Evolutionary conservation across 2,329 filamentous ascomycete species (phyloP), one percentile per base, ranked within the genome.

Genomic region (Pseudonectria buxi): DNA sequence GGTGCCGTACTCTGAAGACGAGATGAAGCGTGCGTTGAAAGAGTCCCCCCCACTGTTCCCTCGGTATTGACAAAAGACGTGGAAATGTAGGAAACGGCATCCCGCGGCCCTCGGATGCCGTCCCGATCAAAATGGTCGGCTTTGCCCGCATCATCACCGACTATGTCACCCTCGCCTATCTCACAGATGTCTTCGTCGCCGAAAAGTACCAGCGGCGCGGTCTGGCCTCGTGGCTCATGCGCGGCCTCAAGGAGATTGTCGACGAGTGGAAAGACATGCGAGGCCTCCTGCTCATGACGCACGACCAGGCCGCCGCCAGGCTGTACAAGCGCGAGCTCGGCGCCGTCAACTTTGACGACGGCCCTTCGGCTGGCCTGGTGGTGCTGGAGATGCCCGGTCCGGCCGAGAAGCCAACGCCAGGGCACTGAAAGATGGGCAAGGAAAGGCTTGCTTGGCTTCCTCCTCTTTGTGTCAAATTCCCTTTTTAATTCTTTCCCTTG

Each of bases 171-270:
- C 76, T 85, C 47, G 78, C 73, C 24, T 87, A 83, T 39, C 59
- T 68, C 35, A 81, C 81, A 16, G 82, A 86, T 50, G 76, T 85
- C 14, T 86, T 81, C 55, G 64, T 86, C 14, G 55, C 76, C 3
- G 64, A 72, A 1, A 66, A 71, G 26, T 74, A 77, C 48, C 78
- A 81, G 51, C 69, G 73, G 4, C 63, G 67, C 9, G 81, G 82
- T 0, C 63, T 86, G 2, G 82, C 76, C 3, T 71, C 64, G 28
- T 86, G 79, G 78, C 59, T 86, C 52, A 71, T 84, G 55, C 57
- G 64, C 5, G 78, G 73, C 46, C 58, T 82, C 39, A 69, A 75
- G 44, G 76, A 83, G 46, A 56, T 72, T 3, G 52, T 77, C 26
- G 58, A 67, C 14, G 63, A 63, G 22, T 76, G 81, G 70, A 71